phyloP scores from a whole-genome alignment of 495 filamentous ascomycete genomes.

The Sphaerosporella brunnea region DNA sequence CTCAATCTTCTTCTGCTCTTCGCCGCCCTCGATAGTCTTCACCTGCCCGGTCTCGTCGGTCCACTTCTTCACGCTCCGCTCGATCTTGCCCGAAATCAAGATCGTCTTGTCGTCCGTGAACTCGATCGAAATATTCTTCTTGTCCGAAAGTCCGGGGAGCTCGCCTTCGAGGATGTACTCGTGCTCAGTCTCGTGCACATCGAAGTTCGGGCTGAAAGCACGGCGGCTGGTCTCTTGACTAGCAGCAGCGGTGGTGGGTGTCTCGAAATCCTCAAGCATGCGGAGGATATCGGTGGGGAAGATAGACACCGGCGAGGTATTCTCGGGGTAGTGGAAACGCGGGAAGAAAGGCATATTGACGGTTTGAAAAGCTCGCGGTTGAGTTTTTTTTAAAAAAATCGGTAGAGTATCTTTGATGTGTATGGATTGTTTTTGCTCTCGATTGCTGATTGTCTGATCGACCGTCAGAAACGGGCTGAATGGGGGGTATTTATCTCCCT shows the following conservation, averaged over 20 bases:
- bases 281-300: slow-evolving; percentile 38
- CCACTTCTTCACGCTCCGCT: slow-evolving; percentile 34
- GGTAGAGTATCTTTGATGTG: not conserved
- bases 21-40: not conserved
- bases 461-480: not conserved
- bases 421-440: not conserved
- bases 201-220: slow-evolving; percentile 58
- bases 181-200: slow-evolving; percentile 50
- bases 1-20: slow-evolving; percentile 4
- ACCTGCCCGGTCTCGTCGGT: not conserved
- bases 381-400: not conserved
- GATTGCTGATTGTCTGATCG: not conserved
- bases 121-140: slow-evolving; percentile 62
- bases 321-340: slow-evolving; percentile 13
- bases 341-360: slow-evolving; percentile 20
- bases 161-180: slow-evolving; percentile 74
- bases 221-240: slow-evolving; percentile 4
- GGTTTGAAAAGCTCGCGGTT: not conserved
- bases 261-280: slow-evolving; percentile 43
- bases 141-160: slow-evolving; percentile 56
- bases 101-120: slow-evolving; percentile 68
- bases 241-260: not conserved
- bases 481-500: slow-evolving; percentile 4
- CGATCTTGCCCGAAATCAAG: slow-evolving; percentile 49
- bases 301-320: not conserved